phyloP scores from a whole-genome alignment of 169 alveolate genomes.

The Cytauxzoon felis region DNA sequence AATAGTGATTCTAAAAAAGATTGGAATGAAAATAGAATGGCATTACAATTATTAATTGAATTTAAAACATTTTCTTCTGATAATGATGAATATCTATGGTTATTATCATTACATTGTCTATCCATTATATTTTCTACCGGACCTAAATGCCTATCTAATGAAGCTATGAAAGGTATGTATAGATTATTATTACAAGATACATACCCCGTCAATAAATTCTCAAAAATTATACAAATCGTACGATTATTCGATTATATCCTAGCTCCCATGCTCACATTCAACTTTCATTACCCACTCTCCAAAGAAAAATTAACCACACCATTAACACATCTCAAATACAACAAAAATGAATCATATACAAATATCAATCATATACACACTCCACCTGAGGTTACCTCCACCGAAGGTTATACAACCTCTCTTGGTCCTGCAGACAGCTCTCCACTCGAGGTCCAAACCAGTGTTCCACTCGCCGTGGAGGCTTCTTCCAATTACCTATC shows the following conservation, averaged over 20 bases:
- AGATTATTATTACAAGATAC: conserved; percentile 45
- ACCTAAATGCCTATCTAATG: conserved; percentile 43
- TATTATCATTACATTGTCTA: conserved; percentile 44
- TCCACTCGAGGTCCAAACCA: too few species aligned
- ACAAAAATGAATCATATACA: neutral
- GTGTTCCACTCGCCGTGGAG: too few species aligned
- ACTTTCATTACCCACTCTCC: conserved; percentile 52
- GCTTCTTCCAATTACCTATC: too few species aligned
- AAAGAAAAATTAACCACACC: neutral
- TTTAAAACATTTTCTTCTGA: conserved; percentile 24
- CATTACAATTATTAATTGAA: conserved; percentile 44
- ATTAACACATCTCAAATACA: neutral
- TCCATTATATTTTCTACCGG: conserved; percentile 45
- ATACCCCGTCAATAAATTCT: conserved; percentile 19
- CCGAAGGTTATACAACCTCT: too few species aligned
- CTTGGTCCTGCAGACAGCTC: too few species aligned
- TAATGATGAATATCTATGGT: conserved; percentile 31
- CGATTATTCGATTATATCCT: conserved; percentile 54
- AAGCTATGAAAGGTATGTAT: conserved; percentile 46
- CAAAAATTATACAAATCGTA: conserved; percentile 23
- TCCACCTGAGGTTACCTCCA: too few species aligned
- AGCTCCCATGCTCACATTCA: conserved; percentile 50
- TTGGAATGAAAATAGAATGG: conserved; percentile 25
- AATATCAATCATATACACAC: conserved; percentile 3
- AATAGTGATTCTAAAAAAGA: conserved; percentile 1